These are phyloP conservation scores for Amoebophrya sp. DNA, from an alignment of 169 alveolate genomes.

Conservation along the genomic window DNA sequence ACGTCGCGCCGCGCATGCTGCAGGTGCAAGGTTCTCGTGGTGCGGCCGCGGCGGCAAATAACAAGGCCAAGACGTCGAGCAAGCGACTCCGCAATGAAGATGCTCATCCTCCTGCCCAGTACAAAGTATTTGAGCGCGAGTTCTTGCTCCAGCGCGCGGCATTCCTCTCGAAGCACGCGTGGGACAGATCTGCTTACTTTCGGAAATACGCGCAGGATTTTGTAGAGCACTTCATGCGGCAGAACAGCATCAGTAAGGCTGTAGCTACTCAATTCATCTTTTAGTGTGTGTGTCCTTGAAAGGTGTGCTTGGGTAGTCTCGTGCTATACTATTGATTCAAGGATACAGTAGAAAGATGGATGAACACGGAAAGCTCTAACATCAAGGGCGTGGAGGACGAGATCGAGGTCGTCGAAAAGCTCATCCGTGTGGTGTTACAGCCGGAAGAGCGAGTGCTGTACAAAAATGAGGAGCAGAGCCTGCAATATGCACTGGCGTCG, in stretches of 20 bases:
- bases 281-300: too few species aligned
- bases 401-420: not conserved
- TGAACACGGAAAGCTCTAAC: too few species aligned
- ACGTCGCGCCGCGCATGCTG: not conserved
- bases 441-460: slow-evolving; percentile 24
- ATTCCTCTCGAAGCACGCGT: not conserved
- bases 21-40: not conserved
- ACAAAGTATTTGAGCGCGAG: not conserved
- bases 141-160: not conserved
- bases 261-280: too few species aligned
- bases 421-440: slow-evolving; percentile 2
- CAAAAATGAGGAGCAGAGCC: not conserved
- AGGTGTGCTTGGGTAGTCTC: too few species aligned
- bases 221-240: slow-evolving; percentile 10
- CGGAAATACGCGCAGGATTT: slow-evolving; percentile 1
- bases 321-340: too few species aligned
- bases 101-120: not conserved
- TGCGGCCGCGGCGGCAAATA: not conserved
- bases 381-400: slow-evolving; percentile 28
- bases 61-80: not conserved
- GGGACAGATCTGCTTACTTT: not conserved
- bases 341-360: too few species aligned
- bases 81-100: not conserved
- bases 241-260: too few species aligned
- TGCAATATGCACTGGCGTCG: not conserved